Conservation (phyloP, 2,329 filamentous ascomycete genomes). For the Venturia aucupariae region DNA sequence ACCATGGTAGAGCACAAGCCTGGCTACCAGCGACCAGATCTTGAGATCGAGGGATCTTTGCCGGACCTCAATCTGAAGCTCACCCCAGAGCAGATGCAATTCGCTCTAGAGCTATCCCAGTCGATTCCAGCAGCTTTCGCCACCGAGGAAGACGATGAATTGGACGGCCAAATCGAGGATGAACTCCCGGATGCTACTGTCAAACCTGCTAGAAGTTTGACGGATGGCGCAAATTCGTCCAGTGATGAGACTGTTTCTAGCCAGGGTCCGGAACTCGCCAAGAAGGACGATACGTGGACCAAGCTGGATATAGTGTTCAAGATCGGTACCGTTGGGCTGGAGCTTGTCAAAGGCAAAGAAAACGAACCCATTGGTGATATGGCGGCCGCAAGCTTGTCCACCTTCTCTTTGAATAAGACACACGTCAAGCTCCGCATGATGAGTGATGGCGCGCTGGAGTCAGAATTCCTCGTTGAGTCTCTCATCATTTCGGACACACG, state of each 20-base stretch:
- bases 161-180: conserved; percentile 62
- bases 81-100: conserved; percentile 84
- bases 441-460: conserved; percentile 82
- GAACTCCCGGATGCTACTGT: conserved; percentile 55
- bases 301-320: conserved; percentile 89
- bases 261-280: conserved; percentile 50
- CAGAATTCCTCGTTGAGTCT: conserved; percentile 84
- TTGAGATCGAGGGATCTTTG: conserved; percentile 85
- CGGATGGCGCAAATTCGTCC: conserved; percentile 23
- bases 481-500: conserved; percentile 93
- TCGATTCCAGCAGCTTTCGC: conserved; percentile 84
- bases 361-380: conserved; percentile 70
- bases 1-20: conserved; percentile 80
- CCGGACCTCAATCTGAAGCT: conserved; percentile 86
- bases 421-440: conserved; percentile 87
- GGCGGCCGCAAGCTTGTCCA: conserved; percentile 73
- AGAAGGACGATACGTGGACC: conserved; percentile 68
- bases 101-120: conserved; percentile 75
- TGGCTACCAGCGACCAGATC: conserved; percentile 72
- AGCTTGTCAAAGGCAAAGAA: conserved; percentile 70
- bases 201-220: conserved; percentile 39
- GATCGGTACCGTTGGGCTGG: conserved; percentile 76
- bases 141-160: conserved; percentile 57
- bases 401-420: conserved; percentile 89
- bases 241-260: conserved; percentile 25